Conservation (phyloP, 345 rosid genomes). For the Linum usitatissimum region DNA sequence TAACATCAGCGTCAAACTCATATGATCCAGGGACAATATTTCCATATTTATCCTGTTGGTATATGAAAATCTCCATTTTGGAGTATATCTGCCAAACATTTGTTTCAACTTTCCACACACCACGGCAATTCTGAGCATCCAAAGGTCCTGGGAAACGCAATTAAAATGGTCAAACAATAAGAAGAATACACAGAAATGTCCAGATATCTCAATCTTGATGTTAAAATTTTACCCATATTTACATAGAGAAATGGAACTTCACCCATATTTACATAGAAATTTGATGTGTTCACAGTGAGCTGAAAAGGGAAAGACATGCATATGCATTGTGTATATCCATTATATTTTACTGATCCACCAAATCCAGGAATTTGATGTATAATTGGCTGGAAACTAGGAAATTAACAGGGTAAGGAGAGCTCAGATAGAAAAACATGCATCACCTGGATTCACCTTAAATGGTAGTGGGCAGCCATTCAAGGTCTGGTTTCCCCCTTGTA, state of each 20-base stretch:
- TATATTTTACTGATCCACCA: too few relatives aligned
- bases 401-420: too few relatives aligned
- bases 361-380: too few relatives aligned
- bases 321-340: too few relatives aligned
- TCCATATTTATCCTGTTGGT: constrained; percentile 61
- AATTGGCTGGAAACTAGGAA: too few relatives aligned
- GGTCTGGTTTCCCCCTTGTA: constrained; percentile 42
- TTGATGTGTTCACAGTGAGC: too few relatives aligned
- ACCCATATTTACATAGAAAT: too few relatives aligned
- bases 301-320: too few relatives aligned
- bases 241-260: too few relatives aligned
- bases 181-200: not conserved
- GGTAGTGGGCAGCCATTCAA: constrained; percentile 60
- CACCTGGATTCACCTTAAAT: constrained; percentile 73
- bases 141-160: constrained; percentile 43
- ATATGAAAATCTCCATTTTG: constrained; percentile 57
- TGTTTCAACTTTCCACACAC: constrained; percentile 50
- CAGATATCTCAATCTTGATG: too few relatives aligned
- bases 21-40: constrained; percentile 56
- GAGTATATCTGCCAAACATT: constrained; percentile 77
- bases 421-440: constrained; percentile 3
- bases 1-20: constrained; percentile 65
- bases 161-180: not conserved
- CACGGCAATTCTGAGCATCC: constrained; percentile 51
- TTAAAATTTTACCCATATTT: too few relatives aligned